Evolutionary conservation across 139 green algal genomes (phyloP).

Genomic region (Asterochloris sp.): DNA sequence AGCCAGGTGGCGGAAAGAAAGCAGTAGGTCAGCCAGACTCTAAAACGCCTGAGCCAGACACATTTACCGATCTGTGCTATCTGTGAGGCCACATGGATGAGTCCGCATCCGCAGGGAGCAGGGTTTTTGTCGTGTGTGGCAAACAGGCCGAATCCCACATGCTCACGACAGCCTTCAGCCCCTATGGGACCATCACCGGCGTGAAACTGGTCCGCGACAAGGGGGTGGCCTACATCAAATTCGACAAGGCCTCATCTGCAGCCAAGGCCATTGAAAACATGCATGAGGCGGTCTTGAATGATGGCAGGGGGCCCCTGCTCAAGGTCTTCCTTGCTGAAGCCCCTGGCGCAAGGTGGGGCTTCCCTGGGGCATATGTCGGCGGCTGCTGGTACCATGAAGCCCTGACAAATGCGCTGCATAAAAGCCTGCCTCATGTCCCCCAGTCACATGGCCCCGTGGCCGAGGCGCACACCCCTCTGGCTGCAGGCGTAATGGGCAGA

Average conservation of each 20-base stretch:
- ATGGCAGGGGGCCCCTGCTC: slow-evolving; percentile 77
- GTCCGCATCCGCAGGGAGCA: background rate
- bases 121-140: slow-evolving; percentile 73
- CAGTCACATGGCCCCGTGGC: background rate
- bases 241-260: slow-evolving; percentile 71
- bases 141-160: slow-evolving; percentile 56
- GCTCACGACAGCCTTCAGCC: slow-evolving; percentile 52
- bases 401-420: background rate
- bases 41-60: no score
- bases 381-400: background rate
- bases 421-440: background rate
- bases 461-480: no score
- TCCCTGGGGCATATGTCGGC: background rate
- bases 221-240: slow-evolving; percentile 90
- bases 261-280: slow-evolving; percentile 80
- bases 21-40: no score
- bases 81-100: no score
- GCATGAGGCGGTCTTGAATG: slow-evolving; percentile 81
- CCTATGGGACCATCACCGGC: slow-evolving; percentile 55
- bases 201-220: slow-evolving; percentile 82
- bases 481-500: no score
- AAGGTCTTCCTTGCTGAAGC: slow-evolving; percentile 89
- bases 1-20: no score
- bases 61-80: no score
- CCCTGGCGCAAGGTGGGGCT: slow-evolving; percentile 41